phyloP scores from a whole-genome alignment of 371 early-diverging fungal genomes.

The Phascolomyces articulosus region DNA sequence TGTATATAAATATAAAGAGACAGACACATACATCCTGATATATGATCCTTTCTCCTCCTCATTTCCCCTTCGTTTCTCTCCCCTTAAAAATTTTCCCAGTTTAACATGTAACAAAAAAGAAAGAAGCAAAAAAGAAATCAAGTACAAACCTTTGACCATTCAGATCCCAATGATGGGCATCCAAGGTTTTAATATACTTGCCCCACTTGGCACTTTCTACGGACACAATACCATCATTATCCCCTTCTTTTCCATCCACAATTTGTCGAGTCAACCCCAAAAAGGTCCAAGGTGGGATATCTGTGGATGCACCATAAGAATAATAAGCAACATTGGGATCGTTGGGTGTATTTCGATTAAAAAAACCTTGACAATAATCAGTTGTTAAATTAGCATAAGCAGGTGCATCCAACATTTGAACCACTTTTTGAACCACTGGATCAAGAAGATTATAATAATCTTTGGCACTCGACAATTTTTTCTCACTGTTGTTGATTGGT shows the following conservation, averaged over 20 bases:
- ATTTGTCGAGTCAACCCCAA: conserved; percentile 72
- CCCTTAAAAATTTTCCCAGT: too few species aligned
- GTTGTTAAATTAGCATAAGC: conserved; percentile 90
- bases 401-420: conserved; percentile 75
- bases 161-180: conserved; percentile 88
- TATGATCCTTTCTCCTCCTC: not conserved
- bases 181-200: conserved; percentile 75
- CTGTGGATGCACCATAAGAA: conserved; percentile 75
- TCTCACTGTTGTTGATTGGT: too few species aligned
- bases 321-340: conserved; percentile 78
- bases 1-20: too few species aligned
- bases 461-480: not conserved
- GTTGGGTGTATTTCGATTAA: conserved; percentile 88
- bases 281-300: conserved; percentile 53
- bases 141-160: conserved; percentile 43
- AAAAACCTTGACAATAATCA: conserved; percentile 77
- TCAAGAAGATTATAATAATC: conserved; percentile 4
- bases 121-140: too few species aligned
- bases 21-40: too few species aligned
- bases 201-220: conserved; percentile 86
- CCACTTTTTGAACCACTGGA: conserved; percentile 11
- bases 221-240: conserved; percentile 92
- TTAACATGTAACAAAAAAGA: not conserved
- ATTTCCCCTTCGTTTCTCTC: not conserved
- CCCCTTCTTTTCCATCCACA: conserved; percentile 77